Base-by-base conservation (phyloP, 345 rosid genomes). In the Populus alba region DNA sequence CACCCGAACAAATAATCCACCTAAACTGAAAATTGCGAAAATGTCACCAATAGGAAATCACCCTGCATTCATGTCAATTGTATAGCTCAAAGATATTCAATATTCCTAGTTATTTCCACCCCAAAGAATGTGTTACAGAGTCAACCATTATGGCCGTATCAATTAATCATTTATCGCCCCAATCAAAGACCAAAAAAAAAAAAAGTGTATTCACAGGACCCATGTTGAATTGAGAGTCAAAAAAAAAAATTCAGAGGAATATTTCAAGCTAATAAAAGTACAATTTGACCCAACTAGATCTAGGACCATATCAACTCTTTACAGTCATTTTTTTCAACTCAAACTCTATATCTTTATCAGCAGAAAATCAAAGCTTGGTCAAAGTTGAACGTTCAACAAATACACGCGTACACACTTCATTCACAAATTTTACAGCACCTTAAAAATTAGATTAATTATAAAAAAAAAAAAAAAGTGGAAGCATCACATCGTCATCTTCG, bases 181-280 rank as follows among this genome's bases (percentile, higher is more conserved):
- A 75, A 72, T 37, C 66, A 80, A 82, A 43, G 82, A 77, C 81
- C 27, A 27, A 82, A 70, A 15, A 69, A 79, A 68, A 63, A 2
- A 69, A 61, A 41, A 12, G 45, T 41, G 80, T 20, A 75, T 68
- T 70, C 25, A 76, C 73, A 72, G 81, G 82, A 74, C 80, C 78
- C 86, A 53, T 70, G 81, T 72, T 82, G 59, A 83, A 75, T 39
- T 41, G 73, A 38, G 81, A 83, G 86, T 84, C 79, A 80, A 72
- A 71, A 73, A 59, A 55, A 20, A 35, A 66, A 75, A 76, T 59
- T 59, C 69, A 18, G 68, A 57, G 74, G 31, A 49, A 74, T 66
- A 37, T 53, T 53, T 83, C 77, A 72, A 79, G 67, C 67, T n/a
- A 55, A 47, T 63, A 51, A 8, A 35, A 59, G 72, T 72, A 39